Evolutionary conservation across 495 filamentous ascomycete genomes (phyloP), one percentile per base, ranked within the genome.

Genomic region (Aspergillus affinis): DNA sequence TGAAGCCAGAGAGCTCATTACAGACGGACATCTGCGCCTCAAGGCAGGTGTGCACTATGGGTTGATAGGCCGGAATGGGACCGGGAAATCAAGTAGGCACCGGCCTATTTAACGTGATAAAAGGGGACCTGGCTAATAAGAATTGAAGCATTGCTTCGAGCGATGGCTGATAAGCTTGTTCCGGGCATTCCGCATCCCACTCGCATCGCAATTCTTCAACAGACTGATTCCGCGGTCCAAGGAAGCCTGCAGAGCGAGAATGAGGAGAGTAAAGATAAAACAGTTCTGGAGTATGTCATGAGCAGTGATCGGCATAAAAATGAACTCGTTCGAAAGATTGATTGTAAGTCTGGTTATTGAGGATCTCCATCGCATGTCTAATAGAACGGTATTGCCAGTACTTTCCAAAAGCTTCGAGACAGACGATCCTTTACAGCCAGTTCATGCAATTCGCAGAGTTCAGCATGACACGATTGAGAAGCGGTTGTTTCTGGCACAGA

Each of bases 121-220:
- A 52, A 6, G 21, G 26, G 9, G 18, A 8, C 2, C 36, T 55
- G 30, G 32, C 30, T 41, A 15, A 41, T 10, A 4, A 4, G 12
- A 5, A 2, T 4, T 41, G 13, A 44, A 90, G 88, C 90, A 3
- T 73, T 94, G 21, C 72, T 93, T 36, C 82, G 84, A 58, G 88
- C 90, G 19, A 85, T 94, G 57, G 88, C 85, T 10, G 84, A 91
- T 55, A 90, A 90, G 65, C 78, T 91, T 41, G 89, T 94, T 47
- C 90, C 90, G 2, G 89, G 89, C 1, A 89, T 94, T 56, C 86
- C 89, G 1, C 84, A 86, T 65, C 73, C 81, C 29, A 86, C 86
- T 5, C 74, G 87, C 12, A 81, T 94, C 41, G 77, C 86, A 1
- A 84, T 92, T 45, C 73, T 94, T 15, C 88, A 90, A 63, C 90